phyloP scores from a whole-genome alignment of 768 basidiomycete species.

The Kwoniella europaea region DNA sequence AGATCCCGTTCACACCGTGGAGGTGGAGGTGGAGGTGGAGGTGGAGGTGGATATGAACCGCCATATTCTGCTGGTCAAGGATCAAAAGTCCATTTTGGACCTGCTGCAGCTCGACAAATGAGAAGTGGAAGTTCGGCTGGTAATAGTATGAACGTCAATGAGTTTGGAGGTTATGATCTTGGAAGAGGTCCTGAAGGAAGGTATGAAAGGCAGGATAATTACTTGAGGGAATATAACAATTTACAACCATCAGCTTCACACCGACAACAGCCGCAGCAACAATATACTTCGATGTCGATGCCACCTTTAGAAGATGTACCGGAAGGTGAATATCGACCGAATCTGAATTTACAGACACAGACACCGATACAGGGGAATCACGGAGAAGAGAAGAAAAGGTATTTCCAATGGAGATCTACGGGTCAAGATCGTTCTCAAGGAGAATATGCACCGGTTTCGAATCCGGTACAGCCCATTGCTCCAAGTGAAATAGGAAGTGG shows the following conservation, averaged over 20 bases:
- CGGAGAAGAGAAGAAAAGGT: too few relatives aligned
- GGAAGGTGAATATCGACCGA: background rate
- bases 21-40: background rate
- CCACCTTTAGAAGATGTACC: constrained; percentile 12
- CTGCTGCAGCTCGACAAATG: constrained; percentile 13
- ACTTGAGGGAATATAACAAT: constrained; percentile 15
- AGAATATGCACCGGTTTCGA: background rate
- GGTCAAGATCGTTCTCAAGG: background rate
- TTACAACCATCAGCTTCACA: background rate
- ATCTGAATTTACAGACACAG: background rate
- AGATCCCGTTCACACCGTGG: background rate
- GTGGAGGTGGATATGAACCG: background rate
- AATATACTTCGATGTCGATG: background rate
- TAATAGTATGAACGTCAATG: constrained; percentile 1
- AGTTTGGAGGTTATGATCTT: constrained; percentile 3
- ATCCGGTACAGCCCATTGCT: background rate
- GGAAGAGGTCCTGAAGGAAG: constrained; percentile 16
- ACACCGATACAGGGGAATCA: too few relatives aligned
- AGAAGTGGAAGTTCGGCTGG: background rate
- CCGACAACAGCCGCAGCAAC: background rate
- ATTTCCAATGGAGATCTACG: background rate
- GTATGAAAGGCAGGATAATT: constrained; percentile 1
- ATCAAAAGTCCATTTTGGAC: constrained; percentile 15
- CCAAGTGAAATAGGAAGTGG: background rate
- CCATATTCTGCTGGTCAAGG: background rate